Evolutionary conservation across 352 stramenopile species (phyloP), one percentile per base, ranked within the genome.

Genomic region (Poterioochromonas sp.): DNA sequence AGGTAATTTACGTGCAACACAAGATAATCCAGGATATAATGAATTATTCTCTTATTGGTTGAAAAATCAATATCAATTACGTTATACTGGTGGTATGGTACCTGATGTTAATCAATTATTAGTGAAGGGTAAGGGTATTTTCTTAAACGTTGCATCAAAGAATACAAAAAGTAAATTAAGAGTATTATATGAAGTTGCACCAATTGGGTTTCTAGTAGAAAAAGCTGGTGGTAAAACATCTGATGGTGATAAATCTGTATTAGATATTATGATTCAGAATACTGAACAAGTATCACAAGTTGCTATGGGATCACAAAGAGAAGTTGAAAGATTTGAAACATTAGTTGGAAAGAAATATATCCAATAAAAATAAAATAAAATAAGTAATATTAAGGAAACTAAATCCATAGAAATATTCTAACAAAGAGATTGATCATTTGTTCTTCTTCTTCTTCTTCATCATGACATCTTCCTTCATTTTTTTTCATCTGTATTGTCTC

Each of bases 61-160:
- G 69, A 78, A 80, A 37, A 87, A 90, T 62, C 86, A 86, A 60
- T 90, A 90, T 73, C 88, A 87, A 69, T 83, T 90, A 0, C 82
- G 87, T n/a, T 89, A 90, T 80, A 87, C 86, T 44, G 87, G 87
- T 60, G 87, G 87, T 68, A 82, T 90, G 76, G 87, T 90, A 26
- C 87, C 87, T 34, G 87, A 90, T 82, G 86, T 90, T 3, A 90
- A 90, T 79, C 86, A 89, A 70, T 80, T 87, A 53, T 86, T 87
- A 47, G 86, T 83, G 5, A 90, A 90, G 80, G 84, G 85, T n/a
- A 87, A 89, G 77, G 87, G 87, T 41, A 81, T 90, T 54, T 90
- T 90, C 76, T 82, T 84, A 37, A 90, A 90, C 79, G 85, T 86
- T 29, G 88, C 85, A 34, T 89, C 87, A 2, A 65, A 82, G 40